phyloP scores from a whole-genome alignment of 805 yeast genomes.

The Saccharomycopsis oosterbeekiorum region DNA sequence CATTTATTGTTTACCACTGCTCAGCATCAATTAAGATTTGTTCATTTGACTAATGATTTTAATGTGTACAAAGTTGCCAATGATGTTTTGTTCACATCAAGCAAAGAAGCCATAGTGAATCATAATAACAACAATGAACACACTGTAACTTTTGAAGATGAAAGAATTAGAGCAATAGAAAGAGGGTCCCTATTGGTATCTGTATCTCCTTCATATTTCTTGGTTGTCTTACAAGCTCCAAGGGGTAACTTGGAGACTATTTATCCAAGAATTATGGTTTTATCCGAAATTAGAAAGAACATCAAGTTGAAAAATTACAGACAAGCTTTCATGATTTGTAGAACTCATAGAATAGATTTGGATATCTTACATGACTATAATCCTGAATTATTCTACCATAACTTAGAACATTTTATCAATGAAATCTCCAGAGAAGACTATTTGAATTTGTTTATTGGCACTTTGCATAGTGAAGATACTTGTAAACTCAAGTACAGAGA shows the following conservation, averaged over 20 bases:
- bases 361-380: conserved; percentile 85
- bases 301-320: conserved; percentile 50
- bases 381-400: conserved; percentile 55
- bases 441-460: conserved; percentile 78
- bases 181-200: conserved; percentile 83
- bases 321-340: conserved; percentile 74
- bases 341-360: conserved; percentile 84
- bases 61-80: conserved; percentile 28
- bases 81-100: conserved; percentile 18
- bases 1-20: conserved; percentile 81
- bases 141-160: conserved; percentile 39
- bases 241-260: conserved; percentile 95
- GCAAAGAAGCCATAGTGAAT: conserved; percentile 24
- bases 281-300: conserved; percentile 67
- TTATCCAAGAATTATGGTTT: conserved; percentile 84
- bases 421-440: conserved; percentile 67
- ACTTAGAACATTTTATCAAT: conserved; percentile 55
- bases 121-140: conserved; percentile 22
- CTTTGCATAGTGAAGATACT: conserved; percentile 80
- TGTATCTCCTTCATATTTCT: conserved; percentile 69
- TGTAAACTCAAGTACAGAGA: conserved; percentile 73
- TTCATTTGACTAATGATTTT: conserved; percentile 46
- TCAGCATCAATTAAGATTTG: conserved; percentile 70
- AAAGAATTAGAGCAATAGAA: conserved; percentile 80
- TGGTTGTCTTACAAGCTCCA: conserved; percentile 85